Evolutionary conservation across 1,284 basidiomycete species (phyloP), one percentile per base, ranked within the genome.

Genomic region (Volvariella volvacea): DNA sequence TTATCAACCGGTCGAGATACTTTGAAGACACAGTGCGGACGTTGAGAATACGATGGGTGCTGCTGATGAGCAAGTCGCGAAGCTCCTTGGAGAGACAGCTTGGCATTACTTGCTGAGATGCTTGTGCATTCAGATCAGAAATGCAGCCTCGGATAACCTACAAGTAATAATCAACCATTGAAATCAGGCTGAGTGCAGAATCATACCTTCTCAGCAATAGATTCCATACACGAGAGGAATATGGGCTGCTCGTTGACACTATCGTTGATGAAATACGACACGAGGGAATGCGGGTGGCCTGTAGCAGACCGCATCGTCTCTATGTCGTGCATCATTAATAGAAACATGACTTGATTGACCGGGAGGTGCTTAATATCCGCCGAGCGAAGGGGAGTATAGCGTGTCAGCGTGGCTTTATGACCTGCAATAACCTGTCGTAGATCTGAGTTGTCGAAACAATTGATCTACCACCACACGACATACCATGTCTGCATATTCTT

Each of bases 191-290:
- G 4, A 20, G 34, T n/a, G 15, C 6, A 15, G 8, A 17, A 32
- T 45, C 52, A 58, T 42, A 90, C 92, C 72, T 88, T 92, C 54
- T 93, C 87, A 1, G 89, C 88, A 39, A 98, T 79, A 7, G 86
- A 79, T 43, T 90, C 86, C 78, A 99, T 88, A 53, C 87, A 87
- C 3, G 76, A 71, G 41, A 74, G 78, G 9, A 95, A 64, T 2
- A 76, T 73, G 1, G 66, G 62, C 52, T 85, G 83, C 42, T 71
- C 74, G 62, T 94, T 95, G 50, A 98, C 66, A 45, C 85, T 88
- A 45, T 86, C 81, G 59, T 98, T 97, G 55, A 81, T 77, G 60
- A 98, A 97, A 66, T 96, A 98, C 39, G 81, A 78, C 22, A 92
- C 79, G 17, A 97, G 67, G 9, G 87, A 88, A 0, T 92, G 92